A percentile compares a stretch with the other conserved stretches of the same genome.
phyloP scores from a whole-genome alignment of 1,284 basidiomycete species.

The Apiotrichum veenhuisii region DNA sequence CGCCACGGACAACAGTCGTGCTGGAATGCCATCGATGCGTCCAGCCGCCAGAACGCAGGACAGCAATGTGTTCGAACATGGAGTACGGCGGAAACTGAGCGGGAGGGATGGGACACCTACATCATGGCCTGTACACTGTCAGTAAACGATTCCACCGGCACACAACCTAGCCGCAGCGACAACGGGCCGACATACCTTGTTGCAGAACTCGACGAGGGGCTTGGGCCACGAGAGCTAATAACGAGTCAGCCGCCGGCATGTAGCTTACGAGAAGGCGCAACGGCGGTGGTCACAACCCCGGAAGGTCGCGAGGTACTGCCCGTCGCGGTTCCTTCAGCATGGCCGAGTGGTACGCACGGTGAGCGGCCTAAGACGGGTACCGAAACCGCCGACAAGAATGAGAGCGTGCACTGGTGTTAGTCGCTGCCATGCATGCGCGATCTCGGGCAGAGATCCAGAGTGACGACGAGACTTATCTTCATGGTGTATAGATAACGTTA shows the following conservation, averaged over 20 bases:
- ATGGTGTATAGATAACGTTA: constrained; percentile 18
- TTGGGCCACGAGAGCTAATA: constrained; percentile 51
- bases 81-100: no score
- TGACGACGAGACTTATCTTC: constrained; percentile 50
- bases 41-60: no score
- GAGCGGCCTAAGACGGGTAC: constrained; percentile 54
- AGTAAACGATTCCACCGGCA: constrained; percentile 31
- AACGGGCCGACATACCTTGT: constrained; percentile 44
- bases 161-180: constrained; percentile 50
- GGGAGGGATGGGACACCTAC: constrained; percentile 25
- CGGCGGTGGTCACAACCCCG: no score
- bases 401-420: constrained; percentile 42
- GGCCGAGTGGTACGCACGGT: constrained; percentile 47
- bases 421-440: background rate
- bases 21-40: background rate
- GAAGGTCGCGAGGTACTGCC: no score
- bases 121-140: constrained; percentile 44
- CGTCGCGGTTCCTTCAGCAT: no score
- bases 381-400: constrained; percentile 54
- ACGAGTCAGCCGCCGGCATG: background rate
- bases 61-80: no score
- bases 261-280: no score
- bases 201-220: constrained; percentile 55
- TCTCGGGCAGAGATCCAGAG: background rate
- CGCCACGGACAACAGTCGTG: background rate